Percentiles rank a stretch among this genome's conserved stretches.
Conservation (phyloP, 2,329 filamentous ascomycete genomes). For the Pseudophaeomoniella oleicola region DNA sequence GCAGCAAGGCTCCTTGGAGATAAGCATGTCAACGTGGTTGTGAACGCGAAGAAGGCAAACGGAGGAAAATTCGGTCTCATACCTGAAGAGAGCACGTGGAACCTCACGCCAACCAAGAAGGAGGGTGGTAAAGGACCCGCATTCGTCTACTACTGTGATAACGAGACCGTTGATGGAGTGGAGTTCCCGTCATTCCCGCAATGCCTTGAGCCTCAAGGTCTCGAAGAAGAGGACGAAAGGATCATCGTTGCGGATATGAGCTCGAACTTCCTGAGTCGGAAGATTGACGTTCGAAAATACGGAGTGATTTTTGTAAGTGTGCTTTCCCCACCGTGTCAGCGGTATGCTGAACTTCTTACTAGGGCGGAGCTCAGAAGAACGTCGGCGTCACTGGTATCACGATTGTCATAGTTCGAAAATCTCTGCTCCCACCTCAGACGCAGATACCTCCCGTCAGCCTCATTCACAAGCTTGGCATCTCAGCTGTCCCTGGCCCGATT, state of each 20-base stretch:
- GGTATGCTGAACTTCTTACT: background rate
- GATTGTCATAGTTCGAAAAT: conserved; percentile 71
- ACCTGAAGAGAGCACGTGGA: conserved; percentile 63
- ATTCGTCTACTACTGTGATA: conserved; percentile 81
- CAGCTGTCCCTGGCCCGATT: conserved; percentile 48
- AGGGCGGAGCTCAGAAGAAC: conserved; percentile 81
- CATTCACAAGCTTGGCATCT: conserved; percentile 59
- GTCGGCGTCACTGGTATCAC: conserved; percentile 75
- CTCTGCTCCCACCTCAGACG: conserved; percentile 53
- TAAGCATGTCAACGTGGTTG: conserved; percentile 61
- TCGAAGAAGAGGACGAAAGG: conserved; percentile 43
- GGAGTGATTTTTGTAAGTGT: conserved; percentile 63
- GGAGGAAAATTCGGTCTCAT: conserved; percentile 78
- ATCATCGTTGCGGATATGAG: conserved; percentile 87
- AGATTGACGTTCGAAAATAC: conserved; percentile 64
- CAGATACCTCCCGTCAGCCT: conserved; percentile 53
- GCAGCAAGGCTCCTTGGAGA: conserved; percentile 61
- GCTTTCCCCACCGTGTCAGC: conserved; percentile 2
- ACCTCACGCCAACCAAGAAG: conserved; percentile 46
- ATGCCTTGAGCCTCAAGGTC: conserved; percentile 39
- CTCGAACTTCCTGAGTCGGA: conserved; percentile 78
- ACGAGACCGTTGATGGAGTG: conserved; percentile 71
- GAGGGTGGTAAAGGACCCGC: conserved; percentile 36
- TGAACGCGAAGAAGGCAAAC: conserved; percentile 50
- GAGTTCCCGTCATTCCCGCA: conserved; percentile 69